Base-by-base conservation (phyloP, 306 rosid species). In the Parietaria judaica region DNA sequence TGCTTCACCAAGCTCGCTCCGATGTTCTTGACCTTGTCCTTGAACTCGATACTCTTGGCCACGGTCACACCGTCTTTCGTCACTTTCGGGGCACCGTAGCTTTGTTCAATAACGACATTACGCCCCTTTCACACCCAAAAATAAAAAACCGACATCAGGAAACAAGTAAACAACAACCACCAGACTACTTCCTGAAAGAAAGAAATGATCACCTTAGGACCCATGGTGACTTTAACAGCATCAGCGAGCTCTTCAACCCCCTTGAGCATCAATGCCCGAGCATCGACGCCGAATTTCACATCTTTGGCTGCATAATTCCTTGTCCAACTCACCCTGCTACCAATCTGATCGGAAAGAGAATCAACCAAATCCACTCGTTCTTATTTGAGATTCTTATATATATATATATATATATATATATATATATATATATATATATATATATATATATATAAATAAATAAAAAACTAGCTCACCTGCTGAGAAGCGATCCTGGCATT, bases 1-100 rank as follows among this genome's bases (percentile, higher is more conserved):
- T 92, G 96, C 78, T 91, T 91, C 69, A 91, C 98, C 71, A 91
- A 88, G 69, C 96, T 88, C 54, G 98, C 98, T 58, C 98, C 98
- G 47, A 91, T 36, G 56, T 91, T 91, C 79, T 85, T 88, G n/a
- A 88, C 60, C 74, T 80, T 91, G 58, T 88, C 96, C 81, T 91
- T 85, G 58, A 91, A 91, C 65, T 88, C 96, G 57, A 91, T 80
- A 67, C 95, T 88, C 83, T 88, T 91, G 3, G 98, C 98, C 36
- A 91, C 96, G 8, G 98, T 88, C 15, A 91, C 98, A 56, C 98
- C 98, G 69, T 91, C 96, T 65, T 91, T 91, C 16, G 98, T 91
- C 41, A 91, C 96, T 78, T 86, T 91, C 3, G 98, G 98, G 46
- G 92, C 88, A 50, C 98, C 96, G 71, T 15, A 91, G 67, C 98